Percentiles rank a stretch among this genome's conserved stretches.
phyloP scores from a whole-genome alignment of 2,329 filamentous ascomycete species.

The Xylariaceae sp. region DNA sequence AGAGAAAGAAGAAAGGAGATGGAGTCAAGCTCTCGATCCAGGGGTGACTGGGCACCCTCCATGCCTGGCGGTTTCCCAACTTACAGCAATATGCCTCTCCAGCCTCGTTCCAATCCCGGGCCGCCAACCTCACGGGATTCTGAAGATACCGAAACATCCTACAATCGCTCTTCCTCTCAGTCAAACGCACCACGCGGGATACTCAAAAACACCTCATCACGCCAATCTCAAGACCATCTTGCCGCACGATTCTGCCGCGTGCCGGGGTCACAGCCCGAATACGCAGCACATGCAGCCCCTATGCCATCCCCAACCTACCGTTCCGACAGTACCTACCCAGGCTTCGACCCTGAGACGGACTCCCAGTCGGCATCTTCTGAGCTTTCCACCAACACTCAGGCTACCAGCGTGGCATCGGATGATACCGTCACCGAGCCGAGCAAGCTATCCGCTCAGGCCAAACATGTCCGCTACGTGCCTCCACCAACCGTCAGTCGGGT shows the following conservation, averaged over 20 bases:
- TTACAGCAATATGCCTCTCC: conserved; percentile 13
- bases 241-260: conserved; percentile 24
- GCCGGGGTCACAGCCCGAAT: conserved; percentile 12
- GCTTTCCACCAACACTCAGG: conserved; percentile 30
- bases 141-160: conserved; percentile 18
- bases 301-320: conserved; percentile 20
- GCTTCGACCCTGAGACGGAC: conserved; percentile 27
- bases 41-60: conserved; percentile 13
- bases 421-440: conserved; percentile 12
- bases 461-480: conserved; percentile 22
- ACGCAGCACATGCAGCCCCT: conserved; percentile 10
- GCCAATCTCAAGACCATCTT: conserved; percentile 17
- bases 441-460: conserved; percentile 12
- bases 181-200: conserved; percentile 20
- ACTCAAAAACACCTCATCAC: conserved; percentile 18
- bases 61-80: conserved; percentile 22
- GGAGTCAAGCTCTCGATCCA: conserved; percentile 16
- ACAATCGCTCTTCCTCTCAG: conserved; percentile 11
- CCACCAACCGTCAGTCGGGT: conserved; percentile 15
- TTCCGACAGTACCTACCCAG: conserved; percentile 20
- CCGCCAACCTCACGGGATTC: conserved; percentile 14
- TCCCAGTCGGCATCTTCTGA: conserved; percentile 29
- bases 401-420: conserved; percentile 29
- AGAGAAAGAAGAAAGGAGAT: conserved; percentile 10
- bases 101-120: conserved; percentile 12